A percentile compares a stretch with the other conserved stretches of the same genome.
Conservation (phyloP, 2,329 filamentous ascomycete species). For the Trichoderma lentiforme region DNA sequence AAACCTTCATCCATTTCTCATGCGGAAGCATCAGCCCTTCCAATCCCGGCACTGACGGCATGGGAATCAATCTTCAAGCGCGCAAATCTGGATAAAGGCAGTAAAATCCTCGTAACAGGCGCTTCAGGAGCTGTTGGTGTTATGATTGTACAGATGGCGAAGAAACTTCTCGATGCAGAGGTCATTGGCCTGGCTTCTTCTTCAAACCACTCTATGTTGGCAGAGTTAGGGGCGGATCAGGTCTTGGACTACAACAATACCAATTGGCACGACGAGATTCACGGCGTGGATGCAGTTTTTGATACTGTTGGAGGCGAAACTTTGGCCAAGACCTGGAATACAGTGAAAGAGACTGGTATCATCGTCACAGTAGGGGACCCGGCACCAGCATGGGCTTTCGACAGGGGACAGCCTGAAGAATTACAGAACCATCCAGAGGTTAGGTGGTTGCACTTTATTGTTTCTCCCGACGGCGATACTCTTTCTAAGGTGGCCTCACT, state of each 20-base stretch:
- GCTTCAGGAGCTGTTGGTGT: constrained; percentile 31
- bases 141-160: constrained; percentile 30
- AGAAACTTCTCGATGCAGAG: constrained; percentile 21
- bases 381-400: constrained; percentile 32
- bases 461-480: constrained; percentile 23
- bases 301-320: background rate
- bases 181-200: constrained; percentile 22
- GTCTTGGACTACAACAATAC: background rate
- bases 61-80: constrained; percentile 27
- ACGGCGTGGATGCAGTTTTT: background rate
- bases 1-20: constrained; percentile 26
- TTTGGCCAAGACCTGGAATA: background rate
- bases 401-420: constrained; percentile 21
- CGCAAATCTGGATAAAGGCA: constrained; percentile 16
- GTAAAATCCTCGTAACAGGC: constrained; percentile 29
- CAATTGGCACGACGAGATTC: background rate
- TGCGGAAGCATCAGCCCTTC: constrained; percentile 28
- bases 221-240: background rate
- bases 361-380: constrained; percentile 37
- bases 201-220: background rate
- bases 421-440: constrained; percentile 20
- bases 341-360: constrained; percentile 21
- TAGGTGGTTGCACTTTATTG: constrained; percentile 30
- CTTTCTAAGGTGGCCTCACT: constrained; percentile 22
- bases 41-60: constrained; percentile 31